Conservation (phyloP, 2,329 filamentous ascomycete species). For the Chrysoporthe puriensis region DNA sequence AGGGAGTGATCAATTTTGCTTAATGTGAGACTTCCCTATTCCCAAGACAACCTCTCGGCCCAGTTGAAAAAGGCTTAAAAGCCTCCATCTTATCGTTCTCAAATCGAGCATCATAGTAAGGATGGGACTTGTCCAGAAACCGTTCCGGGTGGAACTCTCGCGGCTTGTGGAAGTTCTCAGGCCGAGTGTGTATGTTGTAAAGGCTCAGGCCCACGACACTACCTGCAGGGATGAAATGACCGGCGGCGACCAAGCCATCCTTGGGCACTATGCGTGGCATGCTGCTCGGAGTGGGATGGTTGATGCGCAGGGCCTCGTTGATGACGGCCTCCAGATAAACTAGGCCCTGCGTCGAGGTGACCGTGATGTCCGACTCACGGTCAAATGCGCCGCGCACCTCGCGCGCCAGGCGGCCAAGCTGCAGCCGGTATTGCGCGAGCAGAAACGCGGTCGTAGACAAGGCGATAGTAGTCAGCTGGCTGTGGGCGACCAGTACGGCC, state of each 20-base stretch:
- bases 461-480: constrained; percentile 23
- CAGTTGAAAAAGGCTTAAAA: constrained; percentile 17
- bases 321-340: constrained; percentile 42
- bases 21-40: constrained; percentile 16
- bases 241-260: constrained; percentile 14
- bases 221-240: constrained; percentile 18
- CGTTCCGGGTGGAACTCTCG: neutral
- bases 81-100: neutral
- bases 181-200: constrained; percentile 1
- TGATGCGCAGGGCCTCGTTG: constrained; percentile 45
- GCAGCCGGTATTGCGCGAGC: constrained; percentile 11
- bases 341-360: constrained; percentile 34
- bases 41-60: constrained; percentile 20
- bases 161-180: constrained; percentile 14
- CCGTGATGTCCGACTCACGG: constrained; percentile 39
- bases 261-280: constrained; percentile 23
- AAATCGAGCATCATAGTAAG: constrained; percentile 2
- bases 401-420: constrained; percentile 3
- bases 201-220: neutral
- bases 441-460: constrained; percentile 23
- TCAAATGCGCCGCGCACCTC: constrained; percentile 42
- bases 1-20: neutral
- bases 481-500: constrained; percentile 29
- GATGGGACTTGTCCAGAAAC: neutral
- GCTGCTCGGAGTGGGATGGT: constrained; percentile 34